Percentiles rank a stretch among this genome's conserved stretches.
These are phyloP conservation scores for Hymenoscyphus linearis DNA, from an alignment of 2,329 filamentous ascomycete species.

Conservation along the genomic window DNA sequence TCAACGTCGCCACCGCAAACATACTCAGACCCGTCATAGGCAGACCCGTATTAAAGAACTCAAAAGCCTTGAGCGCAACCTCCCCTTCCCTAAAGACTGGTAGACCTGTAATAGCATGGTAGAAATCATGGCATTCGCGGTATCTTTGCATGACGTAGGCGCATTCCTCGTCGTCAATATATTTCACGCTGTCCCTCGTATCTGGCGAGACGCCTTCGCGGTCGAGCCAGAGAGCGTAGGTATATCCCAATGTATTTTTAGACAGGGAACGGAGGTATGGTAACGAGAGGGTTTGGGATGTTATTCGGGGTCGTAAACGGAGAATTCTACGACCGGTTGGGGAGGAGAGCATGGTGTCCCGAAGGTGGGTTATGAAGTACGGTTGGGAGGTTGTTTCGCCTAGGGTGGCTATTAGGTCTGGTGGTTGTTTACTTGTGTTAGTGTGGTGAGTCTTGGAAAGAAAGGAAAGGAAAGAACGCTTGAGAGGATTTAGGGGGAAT, in stretches of 20 bases:
- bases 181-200: slow-evolving; percentile 74
- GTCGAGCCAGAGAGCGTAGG: slow-evolving; percentile 89
- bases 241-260: slow-evolving; percentile 67
- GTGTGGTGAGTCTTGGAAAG: neutral
- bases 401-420: slow-evolving; percentile 92
- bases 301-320: slow-evolving; percentile 82
- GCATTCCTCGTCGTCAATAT: slow-evolving; percentile 92
- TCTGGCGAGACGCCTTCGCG: slow-evolving; percentile 90
- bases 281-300: slow-evolving; percentile 62
- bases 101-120: slow-evolving; percentile 87
- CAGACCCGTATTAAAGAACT: slow-evolving; percentile 89
- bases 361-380: slow-evolving; percentile 86
- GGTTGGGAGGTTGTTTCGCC: slow-evolving; percentile 92
- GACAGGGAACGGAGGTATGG: slow-evolving; percentile 63
- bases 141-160: slow-evolving; percentile 99
- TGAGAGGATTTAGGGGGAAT: too few relatives aligned
- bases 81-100: slow-evolving; percentile 93
- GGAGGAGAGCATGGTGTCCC: slow-evolving; percentile 80
- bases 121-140: slow-evolving; percentile 86
- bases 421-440: neutral
- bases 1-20: slow-evolving; percentile 62
- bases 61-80: slow-evolving; percentile 94
- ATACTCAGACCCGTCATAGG: slow-evolving; percentile 92
- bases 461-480: neutral
- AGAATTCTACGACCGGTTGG: slow-evolving; percentile 87